Conservation (phyloP, 202 grass and related monocot genomes). For the Zoysia matrella region DNA sequence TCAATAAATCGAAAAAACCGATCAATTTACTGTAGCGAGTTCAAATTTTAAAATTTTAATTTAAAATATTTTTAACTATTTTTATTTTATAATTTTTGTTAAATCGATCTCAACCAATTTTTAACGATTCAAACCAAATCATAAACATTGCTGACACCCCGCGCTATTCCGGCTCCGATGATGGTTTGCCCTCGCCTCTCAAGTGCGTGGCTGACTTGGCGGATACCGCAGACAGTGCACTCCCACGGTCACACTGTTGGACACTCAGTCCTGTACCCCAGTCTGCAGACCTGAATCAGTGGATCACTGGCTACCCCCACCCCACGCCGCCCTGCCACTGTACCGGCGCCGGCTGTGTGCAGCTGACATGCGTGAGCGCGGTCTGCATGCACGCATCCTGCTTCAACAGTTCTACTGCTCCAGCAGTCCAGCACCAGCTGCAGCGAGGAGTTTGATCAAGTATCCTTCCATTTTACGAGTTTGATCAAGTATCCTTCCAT, state of each 20-base stretch:
- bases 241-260: not conserved
- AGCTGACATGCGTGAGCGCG: not conserved
- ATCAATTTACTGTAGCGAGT: too few relatives aligned
- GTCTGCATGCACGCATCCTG: slow-evolving; percentile 5
- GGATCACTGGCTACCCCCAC: not conserved
- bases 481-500: not conserved
- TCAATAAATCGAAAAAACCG: too few relatives aligned
- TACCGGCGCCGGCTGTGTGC: not conserved
- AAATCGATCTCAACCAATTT: too few relatives aligned
- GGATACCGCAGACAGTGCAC: not conserved
- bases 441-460: too few relatives aligned
- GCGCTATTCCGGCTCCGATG: too few relatives aligned
- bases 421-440: not conserved
- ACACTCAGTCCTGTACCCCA: too few relatives aligned
- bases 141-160: too few relatives aligned
- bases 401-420: not conserved
- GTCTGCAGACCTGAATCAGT: not conserved
- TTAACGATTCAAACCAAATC: too few relatives aligned
- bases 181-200: not conserved
- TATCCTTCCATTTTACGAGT: not conserved
- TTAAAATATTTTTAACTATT: too few relatives aligned
- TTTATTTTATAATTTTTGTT: too few relatives aligned
- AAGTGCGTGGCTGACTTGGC: not conserved
- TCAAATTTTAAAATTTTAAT: too few relatives aligned
- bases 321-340: not conserved